Percentiles rank a stretch among this genome's conserved stretches.
phyloP scores from a whole-genome alignment of 495 filamentous ascomycete genomes.

The Tuber brumale region DNA sequence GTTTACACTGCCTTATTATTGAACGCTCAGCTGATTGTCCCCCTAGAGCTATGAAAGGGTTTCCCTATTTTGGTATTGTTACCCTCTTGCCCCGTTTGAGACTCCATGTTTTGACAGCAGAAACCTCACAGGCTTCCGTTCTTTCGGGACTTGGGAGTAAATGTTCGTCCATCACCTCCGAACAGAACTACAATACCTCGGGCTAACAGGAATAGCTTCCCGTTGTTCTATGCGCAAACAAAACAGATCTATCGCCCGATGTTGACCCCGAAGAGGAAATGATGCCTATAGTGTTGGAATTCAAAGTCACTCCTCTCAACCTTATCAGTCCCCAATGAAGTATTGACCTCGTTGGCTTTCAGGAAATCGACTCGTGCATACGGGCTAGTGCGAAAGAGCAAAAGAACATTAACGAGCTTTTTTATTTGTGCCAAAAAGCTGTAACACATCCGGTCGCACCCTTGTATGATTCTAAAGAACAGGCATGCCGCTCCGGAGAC shows the following conservation, averaged over 20 bases:
- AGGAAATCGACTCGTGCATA: constrained; percentile 94
- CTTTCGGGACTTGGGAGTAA: constrained; percentile 92
- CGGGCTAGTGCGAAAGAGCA: constrained; percentile 90
- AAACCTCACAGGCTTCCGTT: constrained; percentile 52
- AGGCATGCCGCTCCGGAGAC: constrained; percentile 21
- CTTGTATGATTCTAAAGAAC: constrained; percentile 89
- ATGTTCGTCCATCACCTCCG: constrained; percentile 51
- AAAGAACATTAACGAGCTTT: constrained; percentile 83
- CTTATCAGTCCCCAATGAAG: neutral
- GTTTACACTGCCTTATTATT: neutral
- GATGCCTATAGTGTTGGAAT: constrained; percentile 96
- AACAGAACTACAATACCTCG: neutral
- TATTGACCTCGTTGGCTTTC: constrained; percentile 5
- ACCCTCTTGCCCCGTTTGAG: neutral
- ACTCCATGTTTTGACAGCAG: constrained; percentile 7
- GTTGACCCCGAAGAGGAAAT: constrained; percentile 90
- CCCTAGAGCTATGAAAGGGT: constrained; percentile 81
- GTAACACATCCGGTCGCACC: constrained; percentile 96
- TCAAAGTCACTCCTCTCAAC: constrained; percentile 52
- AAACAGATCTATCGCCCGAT: constrained; percentile 70
- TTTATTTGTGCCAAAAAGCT: constrained; percentile 97
- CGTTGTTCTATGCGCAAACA: constrained; percentile 94
- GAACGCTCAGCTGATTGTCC: constrained; percentile 11
- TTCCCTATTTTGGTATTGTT: constrained; percentile 81
- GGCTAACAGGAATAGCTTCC: constrained; percentile 45